Conservation (phyloP, 148 eudicot genomes). For the Oxyria digyna region DNA sequence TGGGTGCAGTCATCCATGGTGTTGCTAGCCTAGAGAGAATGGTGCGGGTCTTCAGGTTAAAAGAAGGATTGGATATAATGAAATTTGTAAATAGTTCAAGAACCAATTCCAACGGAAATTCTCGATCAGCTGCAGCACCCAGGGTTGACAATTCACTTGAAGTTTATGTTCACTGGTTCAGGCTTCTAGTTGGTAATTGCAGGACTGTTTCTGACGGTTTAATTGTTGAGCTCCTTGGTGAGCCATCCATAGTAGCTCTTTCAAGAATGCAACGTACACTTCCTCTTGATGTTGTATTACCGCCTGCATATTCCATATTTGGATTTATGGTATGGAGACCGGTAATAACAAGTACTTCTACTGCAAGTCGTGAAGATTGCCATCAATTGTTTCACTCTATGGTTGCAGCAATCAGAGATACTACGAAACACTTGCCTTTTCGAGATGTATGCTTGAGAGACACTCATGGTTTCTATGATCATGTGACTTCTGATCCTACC, state of each 20-base stretch:
- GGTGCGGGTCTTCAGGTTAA: slow-evolving; percentile 75
- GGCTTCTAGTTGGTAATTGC: slow-evolving; percentile 95
- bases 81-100: slow-evolving; percentile 61
- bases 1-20: slow-evolving; percentile 85
- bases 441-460: slow-evolving; percentile 87
- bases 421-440: slow-evolving; percentile 81
- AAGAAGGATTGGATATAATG: slow-evolving; percentile 75
- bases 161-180: slow-evolving; percentile 79
- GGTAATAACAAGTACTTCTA: slow-evolving; percentile 35
- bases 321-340: slow-evolving; percentile 82
- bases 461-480: slow-evolving; percentile 56
- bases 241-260: slow-evolving; percentile 71
- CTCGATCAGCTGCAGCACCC: slow-evolving; percentile 47
- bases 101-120: slow-evolving; percentile 74
- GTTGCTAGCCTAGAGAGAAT: slow-evolving; percentile 89
- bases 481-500: slow-evolving; percentile 57
- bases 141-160: slow-evolving; percentile 72
- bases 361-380: slow-evolving; percentile 48
- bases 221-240: slow-evolving; percentile 86
- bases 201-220: slow-evolving; percentile 79
- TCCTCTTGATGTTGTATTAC: slow-evolving; percentile 62
- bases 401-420: slow-evolving; percentile 50
- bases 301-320: slow-evolving; percentile 89
- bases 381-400: slow-evolving; percentile 57
- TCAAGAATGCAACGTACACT: slow-evolving; percentile 89